Evolutionary conservation across 2,329 filamentous ascomycete species (phyloP).

Genomic region (Mariannaea sp.): DNA sequence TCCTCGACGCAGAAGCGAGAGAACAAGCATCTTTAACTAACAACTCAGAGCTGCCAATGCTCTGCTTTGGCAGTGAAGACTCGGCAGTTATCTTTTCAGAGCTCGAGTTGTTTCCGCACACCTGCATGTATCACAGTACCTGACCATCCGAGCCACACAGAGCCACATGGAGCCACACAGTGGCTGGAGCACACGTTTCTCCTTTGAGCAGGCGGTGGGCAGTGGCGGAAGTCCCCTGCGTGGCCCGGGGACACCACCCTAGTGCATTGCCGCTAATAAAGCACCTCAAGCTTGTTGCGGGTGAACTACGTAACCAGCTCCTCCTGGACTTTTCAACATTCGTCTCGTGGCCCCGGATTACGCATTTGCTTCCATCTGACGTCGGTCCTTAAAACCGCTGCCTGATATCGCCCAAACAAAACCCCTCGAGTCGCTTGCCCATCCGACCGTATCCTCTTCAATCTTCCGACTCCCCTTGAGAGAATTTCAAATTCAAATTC

Average conservation of each 20-base stretch:
- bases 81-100: slow-evolving; percentile 18
- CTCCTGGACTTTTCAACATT: slow-evolving; percentile 32
- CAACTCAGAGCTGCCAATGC: slow-evolving; percentile 18
- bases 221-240: slow-evolving; percentile 8
- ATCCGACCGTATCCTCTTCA: no score
- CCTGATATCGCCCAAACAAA: slow-evolving; percentile 24
- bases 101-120: slow-evolving; percentile 6
- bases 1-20: slow-evolving; percentile 32
- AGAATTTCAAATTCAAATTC: no score
- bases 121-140: no score
- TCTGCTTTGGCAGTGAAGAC: slow-evolving; percentile 5
- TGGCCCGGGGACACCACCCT: slow-evolving; percentile 18
- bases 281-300: slow-evolving; percentile 9
- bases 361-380: slow-evolving; percentile 30
- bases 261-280: not conserved
- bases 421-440: slow-evolving; percentile 15
- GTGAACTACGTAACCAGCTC: slow-evolving; percentile 32
- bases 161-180: no score
- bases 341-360: slow-evolving; percentile 31
- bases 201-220: slow-evolving; percentile 19
- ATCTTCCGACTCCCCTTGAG: slow-evolving; percentile 23
- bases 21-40: slow-evolving; percentile 31
- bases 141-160: no score
- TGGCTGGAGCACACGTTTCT: no score
- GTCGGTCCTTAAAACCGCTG: slow-evolving; percentile 30